These are phyloP conservation scores for Castanopsis chinensis DNA, from an alignment of 306 rosid genomes.

Conservation along the genomic window DNA sequence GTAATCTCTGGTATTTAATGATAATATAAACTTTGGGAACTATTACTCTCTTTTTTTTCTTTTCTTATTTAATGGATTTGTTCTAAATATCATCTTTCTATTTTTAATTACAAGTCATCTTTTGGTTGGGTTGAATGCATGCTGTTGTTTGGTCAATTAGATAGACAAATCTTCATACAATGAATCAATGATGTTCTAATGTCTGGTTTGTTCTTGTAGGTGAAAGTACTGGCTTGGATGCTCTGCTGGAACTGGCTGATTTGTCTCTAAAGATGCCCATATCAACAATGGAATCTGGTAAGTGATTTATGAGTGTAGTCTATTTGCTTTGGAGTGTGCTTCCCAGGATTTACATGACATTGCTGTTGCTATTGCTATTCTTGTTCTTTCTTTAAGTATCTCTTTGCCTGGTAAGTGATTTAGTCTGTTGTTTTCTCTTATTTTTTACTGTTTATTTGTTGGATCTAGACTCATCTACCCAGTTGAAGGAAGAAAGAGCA, in stretches of 20 bases:
- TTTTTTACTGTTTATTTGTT: constrained; percentile 1
- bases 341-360: not conserved
- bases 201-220: constrained; percentile 37
- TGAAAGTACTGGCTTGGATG: constrained; percentile 65
- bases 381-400: constrained; percentile 7
- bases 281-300: constrained; percentile 68
- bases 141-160: not conserved
- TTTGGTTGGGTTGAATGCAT: constrained; percentile 1
- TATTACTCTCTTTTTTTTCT: not conserved
- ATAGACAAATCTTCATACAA: not conserved
- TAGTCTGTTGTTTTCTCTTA: constrained; percentile 8
- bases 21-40: not conserved
- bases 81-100: not conserved
- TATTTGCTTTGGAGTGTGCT: not conserved
- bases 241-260: constrained; percentile 83
- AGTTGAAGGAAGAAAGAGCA: constrained; percentile 60
- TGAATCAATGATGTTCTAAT: not conserved
- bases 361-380: not conserved
- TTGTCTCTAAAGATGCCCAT: constrained; percentile 73
- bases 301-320: constrained; percentile 19
- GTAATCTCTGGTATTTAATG: not conserved
- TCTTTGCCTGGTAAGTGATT: not conserved
- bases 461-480: constrained; percentile 61
- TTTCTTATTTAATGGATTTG: not conserved
- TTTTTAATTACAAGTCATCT: not conserved